phyloP scores from a whole-genome alignment of 1,284 basidiomycete species.

The Irpex rosettiformis region DNA sequence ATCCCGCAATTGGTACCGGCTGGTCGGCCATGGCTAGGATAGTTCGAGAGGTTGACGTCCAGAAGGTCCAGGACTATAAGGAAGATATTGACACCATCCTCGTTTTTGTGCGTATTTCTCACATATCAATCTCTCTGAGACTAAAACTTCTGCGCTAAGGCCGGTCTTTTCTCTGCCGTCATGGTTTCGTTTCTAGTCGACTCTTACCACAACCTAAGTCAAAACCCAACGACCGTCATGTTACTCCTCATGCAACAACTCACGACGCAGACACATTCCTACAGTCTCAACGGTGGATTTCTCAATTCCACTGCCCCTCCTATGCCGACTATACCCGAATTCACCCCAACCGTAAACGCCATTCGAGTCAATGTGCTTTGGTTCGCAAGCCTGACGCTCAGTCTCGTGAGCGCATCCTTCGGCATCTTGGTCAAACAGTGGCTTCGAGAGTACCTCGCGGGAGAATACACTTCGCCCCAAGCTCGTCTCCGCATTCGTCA shows the following conservation, averaged over 20 bases:
- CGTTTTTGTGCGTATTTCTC: constrained; percentile 6
- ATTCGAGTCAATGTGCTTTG: constrained; percentile 11
- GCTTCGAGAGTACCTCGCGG: constrained; percentile 8
- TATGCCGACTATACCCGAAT: neutral
- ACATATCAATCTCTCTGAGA: neutral
- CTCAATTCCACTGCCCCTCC: constrained; percentile 3
- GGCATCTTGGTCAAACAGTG: constrained; percentile 11
- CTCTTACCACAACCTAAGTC: constrained; percentile 6
- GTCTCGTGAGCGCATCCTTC: constrained; percentile 9
- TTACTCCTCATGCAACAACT: constrained; percentile 3
- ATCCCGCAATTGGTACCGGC: neutral
- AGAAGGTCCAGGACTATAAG: constrained; percentile 10
- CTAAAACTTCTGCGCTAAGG: constrained; percentile 4
- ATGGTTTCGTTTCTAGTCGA: constrained; percentile 11
- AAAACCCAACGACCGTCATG: neutral
- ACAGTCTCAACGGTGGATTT: constrained; percentile 4
- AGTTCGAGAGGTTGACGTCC: constrained; percentile 8
- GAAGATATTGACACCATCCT: constrained; percentile 14
- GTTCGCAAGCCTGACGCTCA: constrained; percentile 11
- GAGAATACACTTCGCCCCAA: constrained; percentile 7
- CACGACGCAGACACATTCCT: constrained; percentile 3
- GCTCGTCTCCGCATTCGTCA: constrained; percentile 10
- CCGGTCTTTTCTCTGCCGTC: constrained; percentile 13
- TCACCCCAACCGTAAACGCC: neutral
- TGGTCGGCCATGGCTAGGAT: constrained; percentile 8